These are phyloP conservation scores for Synchytrium microbalum DNA, from an alignment of 371 early-diverging fungal species.

Conservation along the genomic window DNA sequence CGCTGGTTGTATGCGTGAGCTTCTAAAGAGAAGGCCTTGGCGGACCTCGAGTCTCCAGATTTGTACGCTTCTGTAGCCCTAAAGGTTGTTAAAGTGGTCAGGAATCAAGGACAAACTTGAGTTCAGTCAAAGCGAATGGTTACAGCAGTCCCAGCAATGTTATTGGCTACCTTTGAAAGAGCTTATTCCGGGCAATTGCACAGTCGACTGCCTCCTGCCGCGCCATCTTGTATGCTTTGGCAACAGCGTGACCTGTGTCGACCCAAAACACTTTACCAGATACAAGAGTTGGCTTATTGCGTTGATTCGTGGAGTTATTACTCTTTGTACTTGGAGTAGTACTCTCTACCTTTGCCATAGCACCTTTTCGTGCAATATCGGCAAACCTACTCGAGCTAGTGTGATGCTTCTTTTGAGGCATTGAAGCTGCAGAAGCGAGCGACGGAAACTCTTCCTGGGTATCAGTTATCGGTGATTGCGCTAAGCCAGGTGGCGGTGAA, in stretches of 20 bases:
- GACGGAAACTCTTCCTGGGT: not conserved
- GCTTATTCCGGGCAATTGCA: conserved; percentile 31
- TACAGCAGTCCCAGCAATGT: too few species aligned
- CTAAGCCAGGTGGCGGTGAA: conserved; percentile 8
- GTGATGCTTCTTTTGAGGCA: not conserved
- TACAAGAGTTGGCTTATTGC: not conserved
- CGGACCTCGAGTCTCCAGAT: conserved; percentile 33
- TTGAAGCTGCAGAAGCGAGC: not conserved
- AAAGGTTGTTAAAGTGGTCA: not conserved
- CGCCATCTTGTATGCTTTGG: conserved; percentile 22
- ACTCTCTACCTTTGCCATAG: not conserved
- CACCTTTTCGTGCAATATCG: conserved; percentile 11
- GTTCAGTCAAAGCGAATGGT: too few species aligned
- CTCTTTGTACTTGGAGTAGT: not conserved
- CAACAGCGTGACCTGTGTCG: conserved; percentile 26
- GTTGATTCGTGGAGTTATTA: not conserved
- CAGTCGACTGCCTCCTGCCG: conserved; percentile 35
- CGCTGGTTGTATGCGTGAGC: conserved; percentile 28
- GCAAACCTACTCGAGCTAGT: conserved; percentile 5
- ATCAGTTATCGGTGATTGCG: not conserved
- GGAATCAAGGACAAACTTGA: not conserved
- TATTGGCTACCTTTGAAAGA: conserved; percentile 39
- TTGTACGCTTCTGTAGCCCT: conserved; percentile 38
- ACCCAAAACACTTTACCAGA: conserved; percentile 17
- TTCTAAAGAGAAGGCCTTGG: conserved; percentile 28